Percentiles rank a stretch among this genome's conserved stretches.
These are phyloP conservation scores for Endoconidiophora laricicola DNA, from an alignment of 2,329 filamentous ascomycete species.

Conservation along the genomic window DNA sequence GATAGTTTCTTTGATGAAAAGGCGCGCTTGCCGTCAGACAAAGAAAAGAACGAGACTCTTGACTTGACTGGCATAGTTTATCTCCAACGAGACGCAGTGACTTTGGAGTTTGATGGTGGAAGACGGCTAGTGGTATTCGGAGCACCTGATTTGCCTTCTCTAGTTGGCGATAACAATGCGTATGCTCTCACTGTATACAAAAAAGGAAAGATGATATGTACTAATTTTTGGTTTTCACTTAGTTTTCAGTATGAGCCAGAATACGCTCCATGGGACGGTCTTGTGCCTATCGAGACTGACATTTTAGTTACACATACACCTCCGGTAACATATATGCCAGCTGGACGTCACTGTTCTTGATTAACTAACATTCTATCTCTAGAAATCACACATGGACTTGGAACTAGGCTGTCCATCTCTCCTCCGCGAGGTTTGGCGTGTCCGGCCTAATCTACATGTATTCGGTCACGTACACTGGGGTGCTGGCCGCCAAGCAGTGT, in stretches of 20 bases:
- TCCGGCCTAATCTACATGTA: conserved; percentile 59
- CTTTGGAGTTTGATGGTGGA: conserved; percentile 40
- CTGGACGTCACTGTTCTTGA: neutral
- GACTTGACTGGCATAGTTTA: conserved; percentile 52
- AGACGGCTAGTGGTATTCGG: conserved; percentile 60
- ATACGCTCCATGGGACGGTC: conserved; percentile 46
- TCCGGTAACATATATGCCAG: conserved; percentile 30
- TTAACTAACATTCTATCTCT: conserved; percentile 3
- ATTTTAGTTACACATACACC: conserved; percentile 71
- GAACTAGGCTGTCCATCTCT: conserved; percentile 56
- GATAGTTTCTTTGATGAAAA: conserved; percentile 67
- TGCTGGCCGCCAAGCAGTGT: conserved; percentile 50
- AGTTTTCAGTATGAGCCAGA: conserved; percentile 33
- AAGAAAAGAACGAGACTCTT: conserved; percentile 21
- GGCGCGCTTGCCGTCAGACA: conserved; percentile 39
- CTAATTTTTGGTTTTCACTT: neutral
- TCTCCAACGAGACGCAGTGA: conserved; percentile 48
- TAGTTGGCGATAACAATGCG: conserved; percentile 28
- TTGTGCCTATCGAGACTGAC: conserved; percentile 55
- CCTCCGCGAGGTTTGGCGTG: conserved; percentile 55
- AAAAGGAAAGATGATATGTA: conserved; percentile 25
- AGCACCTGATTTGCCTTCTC: conserved; percentile 60
- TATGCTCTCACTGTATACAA: conserved; percentile 16
- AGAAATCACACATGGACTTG: conserved; percentile 52
- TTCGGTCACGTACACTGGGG: conserved; percentile 76